Percentiles rank a stretch among this genome's conserved stretches.
Conservation (phyloP, 2,329 filamentous ascomycete genomes). For the Xylaria sp. region DNA sequence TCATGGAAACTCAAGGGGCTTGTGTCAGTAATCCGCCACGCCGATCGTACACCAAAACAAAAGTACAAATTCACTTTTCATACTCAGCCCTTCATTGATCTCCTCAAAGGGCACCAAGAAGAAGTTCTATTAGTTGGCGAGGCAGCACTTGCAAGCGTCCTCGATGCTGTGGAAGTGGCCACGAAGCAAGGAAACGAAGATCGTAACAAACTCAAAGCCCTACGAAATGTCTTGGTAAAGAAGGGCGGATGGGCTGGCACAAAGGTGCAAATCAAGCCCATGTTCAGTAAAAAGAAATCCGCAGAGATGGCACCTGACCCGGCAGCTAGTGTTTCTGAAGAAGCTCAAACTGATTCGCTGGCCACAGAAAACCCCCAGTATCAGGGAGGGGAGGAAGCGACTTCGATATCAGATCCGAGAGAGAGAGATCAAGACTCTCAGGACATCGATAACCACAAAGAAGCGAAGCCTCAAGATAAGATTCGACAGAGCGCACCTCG, state of each 20-base stretch:
- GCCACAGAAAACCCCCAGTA: constrained; percentile 32
- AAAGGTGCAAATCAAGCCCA: constrained; percentile 98
- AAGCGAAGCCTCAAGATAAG: constrained; percentile 34
- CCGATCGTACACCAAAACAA: constrained; percentile 96
- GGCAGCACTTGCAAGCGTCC: constrained; percentile 84
- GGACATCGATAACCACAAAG: constrained; percentile 26
- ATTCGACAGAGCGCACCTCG: constrained; percentile 55
- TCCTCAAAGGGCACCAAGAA: constrained; percentile 93
- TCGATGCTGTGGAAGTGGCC: constrained; percentile 84
- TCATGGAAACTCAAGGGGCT: constrained; percentile 99
- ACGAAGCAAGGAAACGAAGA: constrained; percentile 83
- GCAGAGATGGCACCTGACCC: constrained; percentile 54
- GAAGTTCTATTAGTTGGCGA: constrained; percentile 95
- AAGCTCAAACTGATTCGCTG: constrained; percentile 41
- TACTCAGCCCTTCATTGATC: constrained; percentile 91
- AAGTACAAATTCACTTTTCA: constrained; percentile 99
- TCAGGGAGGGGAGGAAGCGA: constrained; percentile 33
- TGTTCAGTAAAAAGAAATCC: constrained; percentile 90
- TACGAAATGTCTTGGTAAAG: constrained; percentile 86
- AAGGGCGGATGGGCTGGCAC: constrained; percentile 95
- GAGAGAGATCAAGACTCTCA: constrained; percentile 24
- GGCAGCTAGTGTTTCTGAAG: constrained; percentile 44
- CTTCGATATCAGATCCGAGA: constrained; percentile 30
- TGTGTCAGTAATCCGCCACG: constrained; percentile 94
- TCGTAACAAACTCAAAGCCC: constrained; percentile 78